Conservation (phyloP, 225 moss, liverwort and hornwort genomes). For the Climacium dendroides region DNA sequence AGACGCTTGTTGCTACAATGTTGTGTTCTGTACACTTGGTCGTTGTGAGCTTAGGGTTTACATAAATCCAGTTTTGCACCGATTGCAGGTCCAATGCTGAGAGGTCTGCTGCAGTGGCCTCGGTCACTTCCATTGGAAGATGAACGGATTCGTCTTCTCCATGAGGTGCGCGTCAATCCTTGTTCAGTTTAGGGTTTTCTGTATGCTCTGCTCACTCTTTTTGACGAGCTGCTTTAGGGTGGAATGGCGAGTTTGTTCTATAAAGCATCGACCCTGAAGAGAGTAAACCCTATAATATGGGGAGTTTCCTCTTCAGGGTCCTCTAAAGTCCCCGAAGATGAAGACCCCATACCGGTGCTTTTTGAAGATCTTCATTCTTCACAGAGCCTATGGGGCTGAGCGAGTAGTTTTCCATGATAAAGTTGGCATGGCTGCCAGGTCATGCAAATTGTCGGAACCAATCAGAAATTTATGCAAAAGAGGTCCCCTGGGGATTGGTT, state of each 20-base stretch:
- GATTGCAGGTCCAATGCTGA: constrained; percentile 54
- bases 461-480: not conserved
- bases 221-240: not conserved
- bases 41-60: not conserved
- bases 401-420: not conserved
- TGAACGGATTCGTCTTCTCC: constrained; percentile 77
- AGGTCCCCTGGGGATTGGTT: not conserved
- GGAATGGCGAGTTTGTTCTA: not conserved
- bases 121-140: constrained; percentile 80
- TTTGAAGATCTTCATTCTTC: not conserved
- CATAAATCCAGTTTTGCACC: not conserved
- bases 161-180: constrained; percentile 36
- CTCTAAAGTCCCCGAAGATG: not conserved
- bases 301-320: not conserved
- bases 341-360: not conserved
- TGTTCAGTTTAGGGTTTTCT: not conserved
- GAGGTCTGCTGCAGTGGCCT: constrained; percentile 74
- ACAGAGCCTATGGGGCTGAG: not conserved
- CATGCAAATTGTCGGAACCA: not conserved
- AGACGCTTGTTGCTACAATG: too few species aligned
- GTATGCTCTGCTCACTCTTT: not conserved
- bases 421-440: not conserved
- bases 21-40: not conserved
- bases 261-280: not conserved
- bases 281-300: not conserved